Base-by-base conservation (phyloP, 2,329 filamentous ascomycete species). In the Pyricularia sp. region DNA sequence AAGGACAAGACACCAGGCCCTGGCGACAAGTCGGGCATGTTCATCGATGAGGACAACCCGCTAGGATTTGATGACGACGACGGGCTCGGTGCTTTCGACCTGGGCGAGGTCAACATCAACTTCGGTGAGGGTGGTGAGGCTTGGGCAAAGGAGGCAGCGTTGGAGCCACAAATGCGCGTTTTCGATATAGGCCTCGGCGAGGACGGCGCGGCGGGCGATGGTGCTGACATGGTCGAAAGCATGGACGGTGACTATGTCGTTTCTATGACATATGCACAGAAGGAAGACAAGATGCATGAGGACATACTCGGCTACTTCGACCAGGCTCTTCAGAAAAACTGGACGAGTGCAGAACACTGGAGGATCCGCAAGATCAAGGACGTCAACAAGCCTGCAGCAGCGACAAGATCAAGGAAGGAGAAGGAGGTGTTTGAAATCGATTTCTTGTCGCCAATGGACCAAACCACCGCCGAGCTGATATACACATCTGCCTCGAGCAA, bases 231-330 rank as follows among this genome's bases (percentile, higher is more conserved):
- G 80, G 87, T 90, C 70, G 88, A 90, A 70, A 83, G 86, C 42
- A 87, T 63, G 20, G 65, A 68, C 20, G 89, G 89, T 65, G 87
- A 92, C 71, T 97, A 93, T 76, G 85, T 90, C 28, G 86, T 97
- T 9, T 91, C 91, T n/a, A 88, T 97, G 81, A 87, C 87, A 59
- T 90, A 91, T 73, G 81, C 84, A 20, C 84, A 86, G 67, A 88
- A 88, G 68, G 84, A 85, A 67, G 92, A 92, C 74, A 84, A 84
- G 75, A 81, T 90, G 77, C 93, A 97, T 76, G 93, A 98, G 73
- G 94, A 97, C 74, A 97, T 99, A 69, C 85, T 99, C n/a, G 91
- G 92, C 76, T 99, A 98, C 81, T 99, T 99, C 76, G 95, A 99
- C 78, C 93, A 97, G 75, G 94, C 94, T 2, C 81, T 98, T 63